These are phyloP conservation scores for Canna indica DNA, from an alignment of 176 grass and related monocot genomes.

Conservation along the genomic window DNA sequence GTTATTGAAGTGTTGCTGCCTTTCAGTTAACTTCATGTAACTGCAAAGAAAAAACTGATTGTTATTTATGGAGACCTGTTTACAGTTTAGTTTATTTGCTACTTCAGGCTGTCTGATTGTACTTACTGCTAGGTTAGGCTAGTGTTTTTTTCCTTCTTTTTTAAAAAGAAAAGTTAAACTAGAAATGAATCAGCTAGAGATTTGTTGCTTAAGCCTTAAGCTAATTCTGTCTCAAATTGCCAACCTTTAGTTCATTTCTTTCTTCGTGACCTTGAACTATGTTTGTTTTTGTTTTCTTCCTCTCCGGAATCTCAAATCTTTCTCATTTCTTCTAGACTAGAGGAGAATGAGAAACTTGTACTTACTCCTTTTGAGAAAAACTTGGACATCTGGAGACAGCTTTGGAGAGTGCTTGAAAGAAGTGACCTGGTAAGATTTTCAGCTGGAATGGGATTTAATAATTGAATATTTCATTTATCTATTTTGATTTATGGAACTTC, in stretches of 20 bases:
- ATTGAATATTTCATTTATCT: neutral
- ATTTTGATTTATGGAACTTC: neutral
- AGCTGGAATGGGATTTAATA: neutral
- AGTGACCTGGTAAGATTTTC: conserved; percentile 61
- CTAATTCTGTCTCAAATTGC: too few relatives aligned
- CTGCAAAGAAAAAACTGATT: too few relatives aligned
- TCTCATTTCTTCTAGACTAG: conserved; percentile 32
- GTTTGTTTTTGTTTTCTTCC: neutral
- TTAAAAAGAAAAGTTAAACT: too few relatives aligned
- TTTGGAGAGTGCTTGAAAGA: conserved; percentile 90
- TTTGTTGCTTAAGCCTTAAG: too few relatives aligned
- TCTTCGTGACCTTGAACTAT: neutral
- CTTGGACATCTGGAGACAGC: conserved; percentile 95
- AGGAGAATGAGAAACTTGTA: conserved; percentile 85
- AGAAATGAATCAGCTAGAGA: too few relatives aligned
- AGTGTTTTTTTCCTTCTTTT: neutral
- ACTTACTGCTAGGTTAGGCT: neutral
- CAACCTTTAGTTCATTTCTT: neutral
- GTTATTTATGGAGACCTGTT: too few relatives aligned
- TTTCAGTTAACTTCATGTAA: neutral
- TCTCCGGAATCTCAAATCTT: neutral
- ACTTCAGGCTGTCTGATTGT: neutral
- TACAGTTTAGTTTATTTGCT: neutral
- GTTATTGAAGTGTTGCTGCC: neutral
- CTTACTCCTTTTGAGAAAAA: conserved; percentile 97